Conservation (phyloP, 2,329 filamentous ascomycete genomes). For the Calonectria pseudoreteaudii region DNA sequence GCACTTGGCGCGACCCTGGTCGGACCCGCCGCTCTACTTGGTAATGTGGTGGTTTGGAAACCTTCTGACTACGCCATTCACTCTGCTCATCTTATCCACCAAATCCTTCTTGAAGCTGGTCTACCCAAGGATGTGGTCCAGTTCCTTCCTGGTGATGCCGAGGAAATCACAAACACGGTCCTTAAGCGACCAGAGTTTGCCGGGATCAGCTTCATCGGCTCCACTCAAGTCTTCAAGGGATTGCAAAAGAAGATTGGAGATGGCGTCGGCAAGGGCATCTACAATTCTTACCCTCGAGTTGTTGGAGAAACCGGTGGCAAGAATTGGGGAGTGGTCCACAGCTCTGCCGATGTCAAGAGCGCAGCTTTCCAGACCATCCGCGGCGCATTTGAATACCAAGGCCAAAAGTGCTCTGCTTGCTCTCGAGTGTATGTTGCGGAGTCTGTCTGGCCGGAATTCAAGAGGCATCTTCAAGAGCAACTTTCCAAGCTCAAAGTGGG, state of each 20-base stretch:
- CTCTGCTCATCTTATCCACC: background rate
- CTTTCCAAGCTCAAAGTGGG: background rate
- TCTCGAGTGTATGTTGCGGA: slow-evolving; percentile 72
- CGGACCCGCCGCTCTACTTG: background rate
- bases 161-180: background rate
- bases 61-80: background rate
- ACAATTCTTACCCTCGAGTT: background rate
- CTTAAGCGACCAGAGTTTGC: background rate
- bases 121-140: background rate
- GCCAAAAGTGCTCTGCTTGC: slow-evolving; percentile 89
- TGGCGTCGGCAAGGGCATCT: background rate
- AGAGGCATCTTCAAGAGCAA: background rate
- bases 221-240: background rate
- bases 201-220: background rate
- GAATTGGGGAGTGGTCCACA: background rate
- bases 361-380: slow-evolving; percentile 84
- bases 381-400: slow-evolving; percentile 89
- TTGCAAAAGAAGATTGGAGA: background rate
- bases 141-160: background rate
- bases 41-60: background rate
- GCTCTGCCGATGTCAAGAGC: slow-evolving; percentile 65
- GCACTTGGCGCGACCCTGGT: background rate
- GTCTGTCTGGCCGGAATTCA: slow-evolving; percentile 1
- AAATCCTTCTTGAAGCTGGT: background rate
- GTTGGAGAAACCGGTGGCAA: background rate